These are phyloP conservation scores for Quercus ilex DNA, from an alignment of 306 rosid genomes.

Conservation along the genomic window DNA sequence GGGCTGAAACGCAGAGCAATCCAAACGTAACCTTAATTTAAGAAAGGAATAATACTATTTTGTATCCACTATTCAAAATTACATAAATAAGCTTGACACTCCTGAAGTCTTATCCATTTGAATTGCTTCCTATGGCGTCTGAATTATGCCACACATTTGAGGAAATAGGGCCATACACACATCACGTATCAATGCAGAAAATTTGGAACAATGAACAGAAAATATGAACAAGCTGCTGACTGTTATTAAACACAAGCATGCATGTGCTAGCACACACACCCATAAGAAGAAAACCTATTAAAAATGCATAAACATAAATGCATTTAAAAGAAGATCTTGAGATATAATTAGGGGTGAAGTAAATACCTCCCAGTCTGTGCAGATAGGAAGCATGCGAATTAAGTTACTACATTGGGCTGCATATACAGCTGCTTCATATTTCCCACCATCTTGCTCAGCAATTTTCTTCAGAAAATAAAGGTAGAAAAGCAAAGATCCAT, in stretches of 20 bases:
- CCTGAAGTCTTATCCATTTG: too few species aligned
- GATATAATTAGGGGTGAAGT: conserved; percentile 1
- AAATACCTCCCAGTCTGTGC: conserved; percentile 94
- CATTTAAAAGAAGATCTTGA: conserved; percentile 6
- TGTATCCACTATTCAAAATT: too few species aligned
- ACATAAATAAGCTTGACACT: too few species aligned
- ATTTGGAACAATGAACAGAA: background rate
- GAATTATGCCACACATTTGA: too few species aligned
- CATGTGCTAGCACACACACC: background rate
- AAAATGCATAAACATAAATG: background rate
- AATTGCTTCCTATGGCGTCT: too few species aligned
- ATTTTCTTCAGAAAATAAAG: conserved; percentile 60
- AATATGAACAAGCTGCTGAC: background rate
- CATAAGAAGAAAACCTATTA: background rate
- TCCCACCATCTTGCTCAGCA: conserved; percentile 82
- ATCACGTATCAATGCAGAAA: too few species aligned
- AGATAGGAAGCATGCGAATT: conserved; percentile 84
- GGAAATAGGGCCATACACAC: too few species aligned
- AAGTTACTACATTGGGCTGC: conserved; percentile 90
- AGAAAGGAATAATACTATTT: too few species aligned
- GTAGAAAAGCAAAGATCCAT: conserved; percentile 14
- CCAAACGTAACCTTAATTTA: too few species aligned
- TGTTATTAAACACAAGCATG: background rate
- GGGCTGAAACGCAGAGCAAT: too few species aligned
- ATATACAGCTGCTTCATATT: conserved; percentile 91